phyloP scores from a whole-genome alignment of 257 asterid genomes.

The Perilla frutescens region DNA sequence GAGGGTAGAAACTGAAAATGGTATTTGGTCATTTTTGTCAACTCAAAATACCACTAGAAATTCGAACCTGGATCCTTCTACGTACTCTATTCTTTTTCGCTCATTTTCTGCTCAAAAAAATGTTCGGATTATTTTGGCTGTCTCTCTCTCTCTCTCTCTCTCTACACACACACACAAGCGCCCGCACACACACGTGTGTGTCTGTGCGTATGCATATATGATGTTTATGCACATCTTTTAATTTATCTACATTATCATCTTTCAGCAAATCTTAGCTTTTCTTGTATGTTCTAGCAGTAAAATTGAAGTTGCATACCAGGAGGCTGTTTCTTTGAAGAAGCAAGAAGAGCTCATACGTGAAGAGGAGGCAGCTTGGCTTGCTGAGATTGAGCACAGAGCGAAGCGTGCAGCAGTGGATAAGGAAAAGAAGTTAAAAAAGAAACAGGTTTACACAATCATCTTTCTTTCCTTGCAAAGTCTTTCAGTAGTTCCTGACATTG shows the following conservation, averaged over 20 bases:
- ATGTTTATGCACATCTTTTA: neutral
- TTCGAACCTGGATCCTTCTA: neutral
- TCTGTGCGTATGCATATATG: neutral
- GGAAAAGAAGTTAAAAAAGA: slow-evolving; percentile 66
- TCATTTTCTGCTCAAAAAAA: slow-evolving; percentile 6
- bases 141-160: neutral
- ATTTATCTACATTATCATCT: neutral
- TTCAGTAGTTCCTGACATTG: neutral
- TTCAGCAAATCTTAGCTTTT: slow-evolving; percentile 9
- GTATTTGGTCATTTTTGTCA: no score
- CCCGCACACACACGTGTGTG: neutral
- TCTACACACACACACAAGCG: neutral
- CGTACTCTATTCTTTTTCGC: neutral
- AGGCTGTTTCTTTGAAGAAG: slow-evolving; percentile 81
- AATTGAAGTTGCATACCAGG: slow-evolving; percentile 86
- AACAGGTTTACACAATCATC: slow-evolving; percentile 50
- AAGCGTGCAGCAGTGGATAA: slow-evolving; percentile 66
- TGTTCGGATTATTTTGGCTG: neutral
- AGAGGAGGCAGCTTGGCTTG: slow-evolving; percentile 88
- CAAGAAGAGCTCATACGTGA: slow-evolving; percentile 95
- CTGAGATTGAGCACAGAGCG: slow-evolving; percentile 70
- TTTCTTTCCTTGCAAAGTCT: neutral
- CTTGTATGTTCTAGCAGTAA: slow-evolving; percentile 54
- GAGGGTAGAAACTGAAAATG: neutral
- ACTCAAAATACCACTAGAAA: neutral